Base-by-base conservation (phyloP, 768 basidiomycete genomes). In the Trametes cingulata region DNA sequence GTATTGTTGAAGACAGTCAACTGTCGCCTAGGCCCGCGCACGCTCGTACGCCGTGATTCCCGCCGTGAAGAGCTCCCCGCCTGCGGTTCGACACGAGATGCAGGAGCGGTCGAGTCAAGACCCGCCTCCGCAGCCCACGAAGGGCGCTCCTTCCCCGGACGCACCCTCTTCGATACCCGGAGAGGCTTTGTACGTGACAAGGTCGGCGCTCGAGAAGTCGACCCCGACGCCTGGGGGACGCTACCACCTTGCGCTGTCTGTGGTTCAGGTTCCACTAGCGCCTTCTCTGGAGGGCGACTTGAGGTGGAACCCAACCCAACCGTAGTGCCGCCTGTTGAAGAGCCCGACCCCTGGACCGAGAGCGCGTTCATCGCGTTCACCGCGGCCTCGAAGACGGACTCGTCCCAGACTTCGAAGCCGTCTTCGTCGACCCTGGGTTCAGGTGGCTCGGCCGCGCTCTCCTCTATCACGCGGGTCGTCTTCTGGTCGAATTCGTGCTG, bases 401-500 rank as follows among this genome's bases (percentile, higher is more conserved):
- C 79, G 60, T 83, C 77, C 77, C 82, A 85, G 45, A 71, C 71
- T 67, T 83, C 79, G 62, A 76, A 77, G 17, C 79, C 78, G 45
- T 77, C 75, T 29, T 75, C 75, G 49, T 58, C 60, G 54, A 62
- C 58, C 33, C 39, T 39, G 3, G 53, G 56, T 9, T 68, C 65
- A 47, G 73, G 70, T 8, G 73, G 63, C 19, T 70, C 66, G 19
- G 59, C 50, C n/a, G 76, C 61, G 24, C 82, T 85, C 48, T 74
- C 65, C 29, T 78, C 67, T 19, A 80, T 57, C 10, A 78, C 78
- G 48, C 73, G 71, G 2, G 77, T 68, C 41, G 80, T 73, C 71
- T 86, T 88, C 48, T 74, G 79, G 68, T 88, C 84, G 47, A 80
- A 82, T 42, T 73, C 74, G 41, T 73, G 68, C 20, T 76, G 67